Evolutionary conservation across 352 stramenopile genomes (phyloP), one percentile per base, ranked within the genome.

Genomic region (Thalassiosira delicatula): DNA sequence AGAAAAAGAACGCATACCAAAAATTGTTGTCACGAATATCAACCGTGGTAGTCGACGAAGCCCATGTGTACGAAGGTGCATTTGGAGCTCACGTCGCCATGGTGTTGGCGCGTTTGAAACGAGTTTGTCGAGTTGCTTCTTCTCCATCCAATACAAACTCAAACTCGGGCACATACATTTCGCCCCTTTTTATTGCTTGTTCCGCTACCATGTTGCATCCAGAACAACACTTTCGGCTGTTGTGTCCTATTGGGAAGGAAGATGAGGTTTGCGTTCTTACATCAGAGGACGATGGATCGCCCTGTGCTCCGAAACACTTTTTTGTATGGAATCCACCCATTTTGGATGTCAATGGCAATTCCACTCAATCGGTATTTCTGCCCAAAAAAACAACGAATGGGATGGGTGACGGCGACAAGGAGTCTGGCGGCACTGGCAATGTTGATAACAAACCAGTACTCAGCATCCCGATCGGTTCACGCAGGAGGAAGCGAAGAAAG

Each of bases 131-230:
- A 27, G 73, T 83, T 11, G 70, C 79, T 37, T 76, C 33, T n/a
- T 79, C 56, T 66, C 59, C 37, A 66, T 72, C 44, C 62, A 77
- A 71, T 69, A 54, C 54, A 76, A 27, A 5, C 25, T 19, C 53
- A 1, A 42, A 32, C 25, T 32, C 65, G 40, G 19, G 27, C 17
- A 59, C 1, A 37, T 19, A 30, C 21, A 61, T 66, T 62, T 33
- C 19, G 33, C 37, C 33, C 51, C 40, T 74, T 12, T 97, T 99
- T 53, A 92, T 99, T 19, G 96, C 90, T 80, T 98, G 96, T 76
- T 99, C 96, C 1, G 97, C 97, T 30, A 99, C 97, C 3, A 97
- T 99, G 76, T 83, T 91, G 17, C 97, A 98, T 76, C 96, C 97
- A 3, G 88, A 89, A 76, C 85, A 94, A 54, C 96, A 98, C 76